A percentile compares a stretch with the other conserved stretches of the same genome.
Conservation (phyloP, 345 rosid species). For the Laguncularia racemosa region DNA sequence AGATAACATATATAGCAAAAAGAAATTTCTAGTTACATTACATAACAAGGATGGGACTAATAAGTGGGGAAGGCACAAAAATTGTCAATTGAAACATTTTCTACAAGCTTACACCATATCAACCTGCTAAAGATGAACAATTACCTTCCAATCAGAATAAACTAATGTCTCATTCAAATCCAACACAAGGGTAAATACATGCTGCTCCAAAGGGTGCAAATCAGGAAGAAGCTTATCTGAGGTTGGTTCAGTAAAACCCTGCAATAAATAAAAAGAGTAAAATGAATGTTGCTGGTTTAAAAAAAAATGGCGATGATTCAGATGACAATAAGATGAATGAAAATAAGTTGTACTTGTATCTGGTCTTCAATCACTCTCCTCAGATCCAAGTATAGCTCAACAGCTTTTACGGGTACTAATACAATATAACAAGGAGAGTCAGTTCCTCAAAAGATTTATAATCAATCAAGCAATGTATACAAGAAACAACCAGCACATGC, state of each 20-base stretch:
- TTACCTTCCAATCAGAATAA: slow-evolving; percentile 94
- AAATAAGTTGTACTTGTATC: slow-evolving; percentile 44
- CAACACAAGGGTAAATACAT: slow-evolving; percentile 84
- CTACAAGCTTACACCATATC: no score
- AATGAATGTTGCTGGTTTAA: neutral
- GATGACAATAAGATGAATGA: slow-evolving; percentile 2
- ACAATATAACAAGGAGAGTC: slow-evolving; percentile 7
- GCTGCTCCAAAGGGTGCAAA: slow-evolving; percentile 77
- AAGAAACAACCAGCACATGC: neutral
- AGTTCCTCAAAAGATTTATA: no score
- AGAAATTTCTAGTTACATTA: neutral
- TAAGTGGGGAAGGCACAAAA: neutral
- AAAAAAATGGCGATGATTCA: slow-evolving; percentile 1
- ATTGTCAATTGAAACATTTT: no score
- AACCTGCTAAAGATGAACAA: neutral
- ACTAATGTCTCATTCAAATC: slow-evolving; percentile 92
- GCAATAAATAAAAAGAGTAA: slow-evolving; percentile 4
- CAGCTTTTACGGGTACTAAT: slow-evolving; percentile 73
- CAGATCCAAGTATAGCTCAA: slow-evolving; percentile 78
- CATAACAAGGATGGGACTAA: neutral
- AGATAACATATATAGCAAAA: no score
- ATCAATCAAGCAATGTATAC: neutral
- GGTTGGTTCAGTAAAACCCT: slow-evolving; percentile 93
- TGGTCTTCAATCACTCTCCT: slow-evolving; percentile 76
- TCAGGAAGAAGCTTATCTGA: slow-evolving; percentile 99